These are phyloP conservation scores for Fusarium heterosporum DNA, from an alignment of 2,329 filamentous ascomycete genomes.

Conservation along the genomic window DNA sequence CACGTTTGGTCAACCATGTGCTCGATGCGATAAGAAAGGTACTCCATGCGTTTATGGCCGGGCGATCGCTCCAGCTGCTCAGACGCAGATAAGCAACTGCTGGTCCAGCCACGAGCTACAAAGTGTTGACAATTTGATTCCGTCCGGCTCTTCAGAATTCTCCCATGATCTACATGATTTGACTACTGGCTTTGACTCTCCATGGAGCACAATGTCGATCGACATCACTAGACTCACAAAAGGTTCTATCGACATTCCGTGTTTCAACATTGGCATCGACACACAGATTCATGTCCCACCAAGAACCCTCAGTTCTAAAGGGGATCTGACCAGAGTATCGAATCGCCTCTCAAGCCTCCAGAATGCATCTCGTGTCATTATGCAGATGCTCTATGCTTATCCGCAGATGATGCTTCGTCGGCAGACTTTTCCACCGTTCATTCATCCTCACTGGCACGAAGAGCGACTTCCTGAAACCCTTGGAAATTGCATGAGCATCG, in stretches of 20 bases:
- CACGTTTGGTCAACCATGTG: conserved; percentile 41
- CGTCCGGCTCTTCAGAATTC: rapidly evolving
- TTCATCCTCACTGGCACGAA: conserved; percentile 47
- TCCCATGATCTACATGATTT: background rate
- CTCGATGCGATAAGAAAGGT: conserved; percentile 29
- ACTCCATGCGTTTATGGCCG: conserved; percentile 33
- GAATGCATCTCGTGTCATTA: conserved; percentile 40
- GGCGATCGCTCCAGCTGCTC: too few species aligned
- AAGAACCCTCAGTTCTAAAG: background rate
- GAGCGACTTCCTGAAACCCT: conserved; percentile 36
- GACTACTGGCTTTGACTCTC: background rate
- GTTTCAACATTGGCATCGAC: background rate
- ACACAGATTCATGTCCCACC: background rate
- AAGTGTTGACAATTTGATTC: background rate
- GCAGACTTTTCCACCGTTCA: conserved; percentile 49
- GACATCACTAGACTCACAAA: background rate
- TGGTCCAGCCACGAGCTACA: background rate
- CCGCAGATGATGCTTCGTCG: conserved; percentile 50
- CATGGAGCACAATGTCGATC: rapidly evolving
- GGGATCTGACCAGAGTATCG: conserved; percentile 30
- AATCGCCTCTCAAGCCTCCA: conserved; percentile 14
- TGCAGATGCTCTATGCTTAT: conserved; percentile 45
- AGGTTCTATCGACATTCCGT: rapidly evolving
- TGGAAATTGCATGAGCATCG: conserved; percentile 45
- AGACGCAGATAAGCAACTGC: too few species aligned